A percentile compares a stretch with the other conserved stretches of the same genome.
Evolutionary conservation across 2,329 filamentous ascomycete genomes (phyloP).

Genomic region (Teratosphaeria gauchensis): DNA sequence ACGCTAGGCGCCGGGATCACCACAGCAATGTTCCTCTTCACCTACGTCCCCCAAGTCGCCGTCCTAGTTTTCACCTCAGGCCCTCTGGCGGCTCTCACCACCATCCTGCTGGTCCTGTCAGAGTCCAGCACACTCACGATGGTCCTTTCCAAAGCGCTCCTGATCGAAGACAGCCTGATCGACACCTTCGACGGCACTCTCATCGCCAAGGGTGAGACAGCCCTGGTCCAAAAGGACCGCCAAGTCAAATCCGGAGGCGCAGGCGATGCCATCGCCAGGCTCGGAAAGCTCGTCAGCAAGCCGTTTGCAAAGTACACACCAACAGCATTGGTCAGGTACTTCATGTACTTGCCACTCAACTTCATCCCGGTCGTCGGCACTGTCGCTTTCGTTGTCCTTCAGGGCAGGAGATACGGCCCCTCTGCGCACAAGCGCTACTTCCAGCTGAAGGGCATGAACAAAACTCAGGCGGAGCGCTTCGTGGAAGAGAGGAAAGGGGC

Average conservation of each 20-base stretch:
- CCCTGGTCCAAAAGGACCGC: conserved; percentile 64
- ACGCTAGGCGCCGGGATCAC: conserved; percentile 64
- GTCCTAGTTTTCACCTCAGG: conserved; percentile 78
- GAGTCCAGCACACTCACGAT: conserved; percentile 42
- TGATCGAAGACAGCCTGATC: conserved; percentile 72
- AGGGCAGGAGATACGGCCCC: conserved; percentile 47
- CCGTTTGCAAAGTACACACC: conserved; percentile 46
- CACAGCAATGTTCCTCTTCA: conserved; percentile 72
- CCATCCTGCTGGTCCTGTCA: conserved; percentile 53
- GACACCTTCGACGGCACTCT: conserved; percentile 79
- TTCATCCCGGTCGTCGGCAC: conserved; percentile 88
- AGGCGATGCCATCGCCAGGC: conserved; percentile 42
- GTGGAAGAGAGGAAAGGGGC: conserved; percentile 60
- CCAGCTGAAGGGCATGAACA: conserved; percentile 76
- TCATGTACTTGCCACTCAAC: conserved; percentile 84
- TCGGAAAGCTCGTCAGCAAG: conserved; percentile 48
- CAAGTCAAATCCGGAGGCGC: conserved; percentile 51
- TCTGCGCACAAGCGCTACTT: conserved; percentile 62
- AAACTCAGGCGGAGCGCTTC: conserved; percentile 56
- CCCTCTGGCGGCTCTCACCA: conserved; percentile 65
- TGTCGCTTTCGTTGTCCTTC: conserved; percentile 65
- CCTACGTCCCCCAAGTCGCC: conserved; percentile 76
- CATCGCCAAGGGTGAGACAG: conserved; percentile 43
- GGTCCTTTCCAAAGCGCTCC: conserved; percentile 55
- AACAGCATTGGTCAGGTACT: conserved; percentile 59